Evolutionary conservation across 1,284 basidiomycete genomes (phyloP), one percentile per base, ranked within the genome.

Genomic region (Exobasidium rhododendri): DNA sequence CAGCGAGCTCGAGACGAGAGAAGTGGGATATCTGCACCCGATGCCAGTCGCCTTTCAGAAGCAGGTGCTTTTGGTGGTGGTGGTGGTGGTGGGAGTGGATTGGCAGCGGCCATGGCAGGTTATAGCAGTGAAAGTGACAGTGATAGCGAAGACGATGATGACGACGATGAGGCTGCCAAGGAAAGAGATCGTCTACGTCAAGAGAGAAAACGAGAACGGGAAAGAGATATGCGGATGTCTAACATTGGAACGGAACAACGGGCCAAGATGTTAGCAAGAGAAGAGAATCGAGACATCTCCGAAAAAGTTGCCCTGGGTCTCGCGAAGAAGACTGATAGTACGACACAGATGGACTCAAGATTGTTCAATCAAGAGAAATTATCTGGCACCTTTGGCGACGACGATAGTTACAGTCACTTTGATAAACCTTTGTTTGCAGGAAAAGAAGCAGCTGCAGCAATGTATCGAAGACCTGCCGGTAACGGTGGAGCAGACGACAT

Each of bases 221-320:
- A 98, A 83, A 88, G 94, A 57, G 94, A 99, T 82, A 87, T 98
- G 88, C 86, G 96, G 63, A 96, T 98, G 93, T 93, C 86, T 81
- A 97, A 97, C 78, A 99, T 99, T 96, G 96, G 96, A 40, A 88
- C 88, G 35, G 96, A 98, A 82, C 90, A 92, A 80, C 86, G 96
- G 4, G 93, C 96, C 26, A 96, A 96, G 83, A 88, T 92, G 85
- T 84, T 98, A 59, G 92, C 94, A 26, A 87, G 89, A 82, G 97
- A 65, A 78, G 93, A 93, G 83, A 97, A 98, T 80, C 90, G 96
- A 73, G 96, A 98, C 78, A 97, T 99, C 54, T 97, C 94, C 0
- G 96, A 99, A 82, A 98, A 99, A 84, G 89, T 99, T 59, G 96
- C 96, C 1, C 86, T 98, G 22, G 96, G 96, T 35, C 85, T 98